phyloP scores from a whole-genome alignment of 257 asterid species.

The Solanum arcanum region DNA sequence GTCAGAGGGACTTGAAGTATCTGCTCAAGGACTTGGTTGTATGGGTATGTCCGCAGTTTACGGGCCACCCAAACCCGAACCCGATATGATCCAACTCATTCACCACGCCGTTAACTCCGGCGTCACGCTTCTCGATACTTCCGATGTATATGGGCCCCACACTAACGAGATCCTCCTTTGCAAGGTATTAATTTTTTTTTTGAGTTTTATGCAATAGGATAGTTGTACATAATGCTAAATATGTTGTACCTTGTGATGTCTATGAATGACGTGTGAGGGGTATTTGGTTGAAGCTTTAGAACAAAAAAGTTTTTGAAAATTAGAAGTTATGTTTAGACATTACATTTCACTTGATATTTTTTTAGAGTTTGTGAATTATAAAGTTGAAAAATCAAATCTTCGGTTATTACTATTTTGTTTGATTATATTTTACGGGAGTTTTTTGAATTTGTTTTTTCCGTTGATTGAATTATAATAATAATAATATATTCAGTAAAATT shows the following conservation, averaged over 20 bases:
- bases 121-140: slow-evolving; percentile 24
- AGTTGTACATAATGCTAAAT: not conserved
- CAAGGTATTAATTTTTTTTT: slow-evolving; percentile 6
- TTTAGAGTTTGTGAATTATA: not conserved
- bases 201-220: not conserved
- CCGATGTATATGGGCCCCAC: slow-evolving; percentile 26
- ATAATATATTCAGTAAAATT: not conserved
- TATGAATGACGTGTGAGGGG: no score
- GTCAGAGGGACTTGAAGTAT: slow-evolving; percentile 22
- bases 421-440: no score
- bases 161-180: slow-evolving; percentile 33
- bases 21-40: slow-evolving; percentile 32
- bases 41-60: slow-evolving; percentile 33
- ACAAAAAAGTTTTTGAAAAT: no score
- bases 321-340: not conserved
- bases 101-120: slow-evolving; percentile 29
- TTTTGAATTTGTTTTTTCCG: no score
- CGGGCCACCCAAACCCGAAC: slow-evolving; percentile 32
- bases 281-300: no score
- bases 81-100: slow-evolving; percentile 32
- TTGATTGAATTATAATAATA: no score
- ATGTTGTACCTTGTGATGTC: not conserved
- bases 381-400: no score
- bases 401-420: no score
- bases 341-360: not conserved